These are phyloP conservation scores for Globisporangium middletonii DNA, from an alignment of 352 stramenopile species.

Conservation along the genomic window DNA sequence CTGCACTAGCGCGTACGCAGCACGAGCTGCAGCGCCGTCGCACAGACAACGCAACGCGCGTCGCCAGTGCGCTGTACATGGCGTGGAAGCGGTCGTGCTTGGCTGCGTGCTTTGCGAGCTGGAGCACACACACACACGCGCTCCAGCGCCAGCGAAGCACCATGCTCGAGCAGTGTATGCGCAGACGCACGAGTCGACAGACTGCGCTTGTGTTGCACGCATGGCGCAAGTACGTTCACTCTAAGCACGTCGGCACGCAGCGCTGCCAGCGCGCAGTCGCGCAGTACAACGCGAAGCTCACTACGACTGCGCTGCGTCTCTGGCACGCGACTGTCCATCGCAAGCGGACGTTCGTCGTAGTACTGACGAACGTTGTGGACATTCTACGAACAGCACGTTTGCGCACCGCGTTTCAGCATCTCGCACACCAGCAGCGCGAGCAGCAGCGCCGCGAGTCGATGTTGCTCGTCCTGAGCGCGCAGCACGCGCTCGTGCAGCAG, in stretches of 20 bases:
- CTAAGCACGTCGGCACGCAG: too few relatives aligned
- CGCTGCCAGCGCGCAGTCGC: too few relatives aligned
- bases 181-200: background rate
- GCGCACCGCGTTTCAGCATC: constrained; percentile 12
- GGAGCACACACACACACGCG: constrained; percentile 8
- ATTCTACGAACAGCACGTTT: constrained; percentile 12
- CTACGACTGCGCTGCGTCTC: background rate
- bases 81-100: constrained; percentile 25
- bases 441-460: constrained; percentile 28
- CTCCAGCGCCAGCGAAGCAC: background rate
- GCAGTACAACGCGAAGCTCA: too few relatives aligned
- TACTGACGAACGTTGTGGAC: background rate
- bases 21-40: constrained; percentile 10
- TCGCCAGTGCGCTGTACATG: constrained; percentile 20
- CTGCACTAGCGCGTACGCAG: background rate
- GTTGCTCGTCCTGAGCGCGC: constrained; percentile 21
- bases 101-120: constrained; percentile 18
- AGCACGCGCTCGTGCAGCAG: constrained; percentile 26
- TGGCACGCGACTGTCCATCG: background rate
- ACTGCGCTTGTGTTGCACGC: background rate
- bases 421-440: constrained; percentile 13
- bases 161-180: background rate
- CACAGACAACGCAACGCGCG: constrained; percentile 13
- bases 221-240: too few relatives aligned
- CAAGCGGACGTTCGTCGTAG: background rate